Evolutionary conservation across 1,284 basidiomycete species (phyloP).

Genomic region (Pseudozyma sp.): DNA sequence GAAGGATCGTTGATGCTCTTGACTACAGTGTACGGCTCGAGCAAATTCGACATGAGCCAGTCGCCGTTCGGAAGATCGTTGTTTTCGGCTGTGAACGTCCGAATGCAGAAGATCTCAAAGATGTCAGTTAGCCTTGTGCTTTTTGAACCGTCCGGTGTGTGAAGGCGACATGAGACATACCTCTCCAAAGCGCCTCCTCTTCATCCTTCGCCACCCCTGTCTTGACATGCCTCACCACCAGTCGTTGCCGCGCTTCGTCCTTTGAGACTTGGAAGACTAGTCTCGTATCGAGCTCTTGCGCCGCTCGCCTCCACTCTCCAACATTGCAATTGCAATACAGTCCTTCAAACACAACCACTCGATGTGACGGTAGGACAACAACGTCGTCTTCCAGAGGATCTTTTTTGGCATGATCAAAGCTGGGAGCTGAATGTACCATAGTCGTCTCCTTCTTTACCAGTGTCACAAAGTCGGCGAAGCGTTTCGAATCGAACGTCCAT

Average conservation of each 20-base stretch:
- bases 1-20: slow-evolving; percentile 39
- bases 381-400: slow-evolving; percentile 72
- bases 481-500: slow-evolving; percentile 64
- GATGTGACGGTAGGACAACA: slow-evolving; percentile 75
- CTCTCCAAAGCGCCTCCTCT: slow-evolving; percentile 78
- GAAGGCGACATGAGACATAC: slow-evolving; percentile 71
- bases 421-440: slow-evolving; percentile 64
- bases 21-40: slow-evolving; percentile 46
- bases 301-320: slow-evolving; percentile 79
- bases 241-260: slow-evolving; percentile 75
- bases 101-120: background rate
- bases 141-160: background rate
- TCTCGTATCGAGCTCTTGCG: slow-evolving; percentile 78
- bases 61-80: slow-evolving; percentile 67
- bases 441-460: slow-evolving; percentile 17
- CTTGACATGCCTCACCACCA: slow-evolving; percentile 79
- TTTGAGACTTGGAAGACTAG: slow-evolving; percentile 80
- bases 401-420: slow-evolving; percentile 78
- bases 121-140: background rate
- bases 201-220: slow-evolving; percentile 79
- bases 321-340: slow-evolving; percentile 81
- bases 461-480: slow-evolving; percentile 57
- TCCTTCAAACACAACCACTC: slow-evolving; percentile 85
- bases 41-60: slow-evolving; percentile 61
- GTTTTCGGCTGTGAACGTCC: slow-evolving; percentile 52